These are phyloP conservation scores for Blastomyces silverae DNA, from an alignment of 2,329 filamentous ascomycete genomes.

Conservation along the genomic window DNA sequence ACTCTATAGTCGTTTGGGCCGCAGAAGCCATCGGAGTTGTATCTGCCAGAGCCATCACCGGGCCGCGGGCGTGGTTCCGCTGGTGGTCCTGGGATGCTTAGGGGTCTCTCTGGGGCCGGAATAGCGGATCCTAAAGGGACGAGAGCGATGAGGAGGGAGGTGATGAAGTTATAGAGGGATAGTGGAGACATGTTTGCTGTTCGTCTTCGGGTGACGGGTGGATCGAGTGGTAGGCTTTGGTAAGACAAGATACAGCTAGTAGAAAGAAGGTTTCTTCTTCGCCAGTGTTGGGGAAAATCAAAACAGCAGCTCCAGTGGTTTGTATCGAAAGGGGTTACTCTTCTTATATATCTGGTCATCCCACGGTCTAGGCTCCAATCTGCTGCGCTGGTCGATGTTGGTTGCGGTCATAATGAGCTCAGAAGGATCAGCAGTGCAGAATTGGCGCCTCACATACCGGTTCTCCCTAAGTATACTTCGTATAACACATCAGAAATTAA, in stretches of 20 bases:
- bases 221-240: not conserved
- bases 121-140: not conserved
- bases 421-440: not conserved
- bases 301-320: not conserved
- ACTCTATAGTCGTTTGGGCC: slow-evolving; percentile 7
- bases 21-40: slow-evolving; percentile 7
- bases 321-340: not conserved
- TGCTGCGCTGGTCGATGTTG: not conserved
- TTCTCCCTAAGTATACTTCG: not conserved
- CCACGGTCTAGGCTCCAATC: not conserved
- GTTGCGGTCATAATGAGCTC: not conserved
- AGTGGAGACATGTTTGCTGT: not conserved
- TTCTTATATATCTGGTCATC: not conserved
- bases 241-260: not conserved
- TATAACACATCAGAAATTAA: not conserved
- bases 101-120: not conserved
- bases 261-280: not conserved
- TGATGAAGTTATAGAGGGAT: not conserved
- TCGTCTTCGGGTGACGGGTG: not conserved
- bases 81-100: not conserved
- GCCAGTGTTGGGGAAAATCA: not conserved
- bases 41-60: slow-evolving; percentile 9
- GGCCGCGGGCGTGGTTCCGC: not conserved
- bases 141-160: not conserved
- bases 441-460: not conserved